Evolutionary conservation across 768 basidiomycete species (phyloP).

Genomic region (Stropharia rugosoannulata): DNA sequence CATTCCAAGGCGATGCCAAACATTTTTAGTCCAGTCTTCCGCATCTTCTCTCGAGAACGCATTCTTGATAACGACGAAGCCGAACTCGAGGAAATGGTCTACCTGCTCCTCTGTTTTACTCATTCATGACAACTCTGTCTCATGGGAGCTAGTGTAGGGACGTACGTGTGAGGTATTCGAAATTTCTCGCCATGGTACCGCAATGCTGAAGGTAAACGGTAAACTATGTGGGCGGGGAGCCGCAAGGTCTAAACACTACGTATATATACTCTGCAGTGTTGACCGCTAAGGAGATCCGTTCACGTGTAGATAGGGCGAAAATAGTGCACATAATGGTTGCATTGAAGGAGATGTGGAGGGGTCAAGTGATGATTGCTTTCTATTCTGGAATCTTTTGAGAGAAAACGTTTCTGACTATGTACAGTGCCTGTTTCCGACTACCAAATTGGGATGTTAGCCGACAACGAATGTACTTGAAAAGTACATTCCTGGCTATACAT

Average conservation of each 20-base stretch:
- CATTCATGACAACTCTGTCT: not conserved
- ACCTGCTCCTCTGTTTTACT: constrained; percentile 42
- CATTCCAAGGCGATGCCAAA: constrained; percentile 53
- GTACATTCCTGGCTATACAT: too few relatives aligned
- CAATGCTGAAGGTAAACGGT: constrained; percentile 1
- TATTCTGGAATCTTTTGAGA: not conserved
- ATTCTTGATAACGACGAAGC: constrained; percentile 50
- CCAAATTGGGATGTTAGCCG: too few relatives aligned
- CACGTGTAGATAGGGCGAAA: constrained; percentile 5
- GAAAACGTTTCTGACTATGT: not conserved
- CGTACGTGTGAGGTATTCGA: constrained; percentile 39
- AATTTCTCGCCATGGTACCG: constrained; percentile 27
- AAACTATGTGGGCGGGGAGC: not conserved
- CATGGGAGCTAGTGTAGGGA: not conserved
- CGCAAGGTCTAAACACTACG: not conserved
- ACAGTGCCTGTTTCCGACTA: too few relatives aligned
- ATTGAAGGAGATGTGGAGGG: constrained; percentile 1
- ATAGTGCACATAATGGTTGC: not conserved
- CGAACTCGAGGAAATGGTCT: constrained; percentile 53
- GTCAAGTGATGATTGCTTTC: constrained; percentile 28
- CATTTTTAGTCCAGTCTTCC: constrained; percentile 44
- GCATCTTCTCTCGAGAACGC: constrained; percentile 55
- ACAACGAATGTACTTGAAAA: too few relatives aligned
- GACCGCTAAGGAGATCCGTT: not conserved
- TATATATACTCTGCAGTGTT: constrained; percentile 1